Conservation (phyloP, 2,329 filamentous ascomycete genomes). For the Colletotrichum cordylinicola region DNA sequence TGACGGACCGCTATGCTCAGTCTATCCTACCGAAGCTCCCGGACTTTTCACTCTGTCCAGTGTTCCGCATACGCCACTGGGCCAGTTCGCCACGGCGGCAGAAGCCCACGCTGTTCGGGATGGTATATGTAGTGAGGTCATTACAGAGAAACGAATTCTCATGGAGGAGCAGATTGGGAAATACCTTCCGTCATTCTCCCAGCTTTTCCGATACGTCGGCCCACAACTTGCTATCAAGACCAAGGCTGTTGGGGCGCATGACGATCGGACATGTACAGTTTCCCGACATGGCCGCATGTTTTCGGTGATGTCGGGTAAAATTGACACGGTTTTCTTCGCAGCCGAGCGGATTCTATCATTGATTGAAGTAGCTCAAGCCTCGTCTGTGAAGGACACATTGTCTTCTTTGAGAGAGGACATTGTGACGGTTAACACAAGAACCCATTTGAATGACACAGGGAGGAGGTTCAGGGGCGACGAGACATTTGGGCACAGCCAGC, state of each 20-base stretch:
- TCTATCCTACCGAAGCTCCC: neutral
- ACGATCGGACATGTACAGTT: neutral
- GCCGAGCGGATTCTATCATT: neutral
- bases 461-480: neutral
- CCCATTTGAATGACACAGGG: neutral
- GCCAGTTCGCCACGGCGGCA: neutral
- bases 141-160: neutral
- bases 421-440: neutral
- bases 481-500: neutral
- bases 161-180: neutral
- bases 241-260: neutral
- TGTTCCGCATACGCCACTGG: neutral
- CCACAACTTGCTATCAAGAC: neutral
- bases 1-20: neutral
- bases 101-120: neutral
- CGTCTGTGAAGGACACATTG: neutral
- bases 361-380: neutral
- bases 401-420: slow-evolving; percentile 13
- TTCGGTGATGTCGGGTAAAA: neutral
- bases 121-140: neutral
- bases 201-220: neutral
- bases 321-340: neutral
- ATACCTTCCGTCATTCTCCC: neutral
- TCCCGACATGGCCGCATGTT: neutral
- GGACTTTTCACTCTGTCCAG: neutral